Evolutionary conservation across 257 asterid species (phyloP).

Genomic region (Ajuga chamaepitys): DNA sequence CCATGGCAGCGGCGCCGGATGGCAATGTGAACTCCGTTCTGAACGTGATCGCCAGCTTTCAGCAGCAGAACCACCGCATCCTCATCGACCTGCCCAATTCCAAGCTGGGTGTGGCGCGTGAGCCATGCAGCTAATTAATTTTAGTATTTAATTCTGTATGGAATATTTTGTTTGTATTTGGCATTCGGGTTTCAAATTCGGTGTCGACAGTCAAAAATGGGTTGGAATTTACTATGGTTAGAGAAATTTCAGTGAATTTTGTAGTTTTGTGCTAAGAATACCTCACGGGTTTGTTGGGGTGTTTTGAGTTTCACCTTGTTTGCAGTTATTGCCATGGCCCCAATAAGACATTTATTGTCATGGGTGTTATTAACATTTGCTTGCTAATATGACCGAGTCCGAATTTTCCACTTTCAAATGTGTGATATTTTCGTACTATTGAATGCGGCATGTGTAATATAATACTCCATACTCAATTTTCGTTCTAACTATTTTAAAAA

Average conservation of each 20-base stretch:
- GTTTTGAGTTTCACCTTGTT: neutral
- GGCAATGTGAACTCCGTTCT: constrained; percentile 45
- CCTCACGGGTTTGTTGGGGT: constrained; percentile 1
- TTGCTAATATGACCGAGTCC: too few species aligned
- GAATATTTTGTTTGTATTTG: neutral
- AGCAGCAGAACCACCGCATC: constrained; percentile 82
- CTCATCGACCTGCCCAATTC: constrained; percentile 46
- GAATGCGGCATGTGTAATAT: too few species aligned
- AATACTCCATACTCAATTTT: too few species aligned
- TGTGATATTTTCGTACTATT: too few species aligned
- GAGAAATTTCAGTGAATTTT: neutral
- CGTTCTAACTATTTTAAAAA: too few species aligned
- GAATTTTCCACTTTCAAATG: too few species aligned
- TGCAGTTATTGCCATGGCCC: neutral
- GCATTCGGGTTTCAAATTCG: neutral
- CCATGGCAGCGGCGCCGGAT: constrained; percentile 64
- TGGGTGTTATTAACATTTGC: too few species aligned
- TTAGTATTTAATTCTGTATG: neutral
- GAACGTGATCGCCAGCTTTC: constrained; percentile 64
- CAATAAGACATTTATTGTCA: too few species aligned
- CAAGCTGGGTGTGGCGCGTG: constrained; percentile 65
- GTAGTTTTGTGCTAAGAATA: neutral
- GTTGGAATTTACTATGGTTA: too few species aligned
- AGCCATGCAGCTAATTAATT: constrained; percentile 37
- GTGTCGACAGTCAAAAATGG: constrained; percentile 7